Evolutionary conservation across 208 protist species (phyloP).

Genomic region (Trypanosoma avium): DNA sequence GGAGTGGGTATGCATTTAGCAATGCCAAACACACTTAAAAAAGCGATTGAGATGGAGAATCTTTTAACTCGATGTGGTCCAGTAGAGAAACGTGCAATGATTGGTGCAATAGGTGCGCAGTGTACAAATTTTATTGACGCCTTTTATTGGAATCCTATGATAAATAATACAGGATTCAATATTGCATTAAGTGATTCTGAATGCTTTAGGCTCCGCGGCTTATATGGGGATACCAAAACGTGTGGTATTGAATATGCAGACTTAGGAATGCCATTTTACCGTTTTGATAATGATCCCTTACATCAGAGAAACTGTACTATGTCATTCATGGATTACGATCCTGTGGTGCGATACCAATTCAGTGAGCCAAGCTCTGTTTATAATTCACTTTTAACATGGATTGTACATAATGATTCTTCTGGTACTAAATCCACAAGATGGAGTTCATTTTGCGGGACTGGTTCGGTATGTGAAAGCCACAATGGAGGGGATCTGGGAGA

Average conservation of each 20-base stretch:
- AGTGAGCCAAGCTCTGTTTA: neutral
- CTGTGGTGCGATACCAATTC: neutral
- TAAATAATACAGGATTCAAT: neutral
- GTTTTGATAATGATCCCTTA: neutral
- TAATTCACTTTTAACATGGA: constrained; percentile 1
- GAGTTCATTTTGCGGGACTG: too few species aligned
- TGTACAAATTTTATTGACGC: neutral
- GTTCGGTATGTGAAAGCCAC: too few species aligned
- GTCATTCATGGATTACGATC: constrained; percentile 16
- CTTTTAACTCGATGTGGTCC: neutral
- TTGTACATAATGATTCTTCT: neutral
- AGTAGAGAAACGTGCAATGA: neutral
- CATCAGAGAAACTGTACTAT: neutral
- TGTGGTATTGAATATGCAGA: neutral
- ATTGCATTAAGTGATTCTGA: neutral
- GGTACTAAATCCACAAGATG: too few species aligned
- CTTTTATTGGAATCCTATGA: too few species aligned
- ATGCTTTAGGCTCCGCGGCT: too few species aligned
- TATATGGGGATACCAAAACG: neutral
- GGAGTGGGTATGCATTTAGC: constrained; percentile 14
- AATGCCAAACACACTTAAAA: neutral
- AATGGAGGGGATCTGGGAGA: too few species aligned
- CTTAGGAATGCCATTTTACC: constrained; percentile 4
- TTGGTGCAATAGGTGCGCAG: neutral
- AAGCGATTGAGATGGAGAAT: neutral